Percentiles rank a stretch among this genome's conserved stretches.
Evolutionary conservation across 257 asterid species (phyloP).

Genomic region (Rauvolfia tetraphylla): DNA sequence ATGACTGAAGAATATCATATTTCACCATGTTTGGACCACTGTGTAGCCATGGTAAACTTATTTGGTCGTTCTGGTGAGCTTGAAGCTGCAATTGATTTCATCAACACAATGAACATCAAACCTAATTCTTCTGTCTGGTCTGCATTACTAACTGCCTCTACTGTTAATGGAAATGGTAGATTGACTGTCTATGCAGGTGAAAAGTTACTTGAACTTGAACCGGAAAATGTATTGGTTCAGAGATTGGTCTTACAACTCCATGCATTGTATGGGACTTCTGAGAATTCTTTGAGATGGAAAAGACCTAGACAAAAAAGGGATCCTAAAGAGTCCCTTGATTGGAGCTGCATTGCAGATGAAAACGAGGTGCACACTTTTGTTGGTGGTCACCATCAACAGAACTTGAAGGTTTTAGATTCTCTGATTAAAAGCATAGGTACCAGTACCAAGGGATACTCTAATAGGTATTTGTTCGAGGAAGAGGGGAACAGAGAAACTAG

Average conservation of each 20-base stretch:
- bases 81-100: constrained; percentile 58
- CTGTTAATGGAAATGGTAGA: constrained; percentile 50
- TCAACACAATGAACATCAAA: constrained; percentile 39
- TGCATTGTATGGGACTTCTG: constrained; percentile 41
- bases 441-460: constrained; percentile 25
- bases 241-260: constrained; percentile 42
- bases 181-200: constrained; percentile 67
- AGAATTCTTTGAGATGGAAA: constrained; percentile 31
- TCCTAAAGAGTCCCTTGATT: constrained; percentile 30
- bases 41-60: constrained; percentile 60
- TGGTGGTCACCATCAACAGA: constrained; percentile 30
- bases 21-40: constrained; percentile 59
- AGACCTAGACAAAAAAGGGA: constrained; percentile 36
- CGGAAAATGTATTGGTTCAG: constrained; percentile 39
- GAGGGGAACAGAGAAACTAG: constrained; percentile 51
- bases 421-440: constrained; percentile 42
- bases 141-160: constrained; percentile 62
- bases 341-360: constrained; percentile 60
- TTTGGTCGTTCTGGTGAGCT: constrained; percentile 72
- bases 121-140: constrained; percentile 56
- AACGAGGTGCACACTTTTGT: constrained; percentile 45
- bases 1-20: constrained; percentile 50
- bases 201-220: constrained; percentile 60
- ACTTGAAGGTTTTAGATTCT: constrained; percentile 30
- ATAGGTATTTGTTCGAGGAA: constrained; percentile 41